These are phyloP conservation scores for Annulohypoxylon nitens DNA, from an alignment of 495 filamentous ascomycete genomes.

Conservation along the genomic window DNA sequence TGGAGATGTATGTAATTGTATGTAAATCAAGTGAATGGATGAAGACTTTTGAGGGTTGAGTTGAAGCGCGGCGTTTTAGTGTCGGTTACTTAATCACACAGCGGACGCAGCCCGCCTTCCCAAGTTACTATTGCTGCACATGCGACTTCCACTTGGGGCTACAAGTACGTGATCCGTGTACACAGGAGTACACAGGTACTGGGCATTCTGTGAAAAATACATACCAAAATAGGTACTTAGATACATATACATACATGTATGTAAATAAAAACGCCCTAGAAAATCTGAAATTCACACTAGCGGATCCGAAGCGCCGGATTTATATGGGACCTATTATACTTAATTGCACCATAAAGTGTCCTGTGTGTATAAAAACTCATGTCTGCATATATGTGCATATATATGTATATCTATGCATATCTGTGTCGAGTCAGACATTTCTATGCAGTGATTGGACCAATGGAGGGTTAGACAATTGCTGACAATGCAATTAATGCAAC, in stretches of 20 bases:
- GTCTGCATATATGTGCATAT: no score
- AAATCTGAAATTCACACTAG: slow-evolving; percentile 42
- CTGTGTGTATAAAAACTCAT: no score
- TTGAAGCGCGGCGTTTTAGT: slow-evolving; percentile 51
- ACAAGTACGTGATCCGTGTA: slow-evolving; percentile 13
- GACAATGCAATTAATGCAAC: slow-evolving; percentile 6
- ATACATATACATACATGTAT: slow-evolving; percentile 5
- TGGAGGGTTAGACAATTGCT: slow-evolving; percentile 11
- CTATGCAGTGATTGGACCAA: slow-evolving; percentile 11
- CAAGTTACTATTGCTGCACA: slow-evolving; percentile 19
- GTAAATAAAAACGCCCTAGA: slow-evolving; percentile 27
- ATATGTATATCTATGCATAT: neutral
- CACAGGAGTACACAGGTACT: slow-evolving; percentile 18
- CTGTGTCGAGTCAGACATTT: neutral
- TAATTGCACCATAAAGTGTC: slow-evolving; percentile 21
- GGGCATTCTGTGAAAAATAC: neutral
- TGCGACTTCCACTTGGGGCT: slow-evolving; percentile 30
- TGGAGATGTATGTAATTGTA: slow-evolving; percentile 34
- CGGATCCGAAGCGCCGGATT: slow-evolving; percentile 38
- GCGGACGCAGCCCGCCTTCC: slow-evolving; percentile 21
- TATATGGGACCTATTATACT: slow-evolving; percentile 22
- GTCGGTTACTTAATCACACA: slow-evolving; percentile 47
- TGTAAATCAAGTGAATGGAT: slow-evolving; percentile 31
- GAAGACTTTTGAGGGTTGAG: slow-evolving; percentile 50
- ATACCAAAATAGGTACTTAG: neutral